Conservation (phyloP, 2,329 filamentous ascomycete species). For the Stachybotrys echinatus region DNA sequence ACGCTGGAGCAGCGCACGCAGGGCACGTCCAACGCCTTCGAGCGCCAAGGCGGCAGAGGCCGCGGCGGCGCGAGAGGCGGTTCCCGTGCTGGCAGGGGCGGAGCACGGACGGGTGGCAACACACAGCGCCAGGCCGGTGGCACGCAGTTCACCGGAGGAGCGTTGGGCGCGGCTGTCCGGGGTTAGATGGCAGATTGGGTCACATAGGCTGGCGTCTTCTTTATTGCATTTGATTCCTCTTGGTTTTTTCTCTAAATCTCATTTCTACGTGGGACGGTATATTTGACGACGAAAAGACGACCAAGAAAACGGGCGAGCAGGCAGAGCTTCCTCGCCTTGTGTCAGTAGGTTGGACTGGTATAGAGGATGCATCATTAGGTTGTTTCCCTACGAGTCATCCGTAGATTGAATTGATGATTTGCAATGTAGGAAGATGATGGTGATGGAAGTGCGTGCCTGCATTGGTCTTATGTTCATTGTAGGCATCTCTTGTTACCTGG, state of each 20-base stretch:
- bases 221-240: slow-evolving; percentile 24
- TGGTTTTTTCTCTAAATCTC: neutral
- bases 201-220: slow-evolving; percentile 16
- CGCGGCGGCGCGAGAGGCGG: slow-evolving; percentile 62
- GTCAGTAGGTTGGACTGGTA: neutral
- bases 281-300: slow-evolving; percentile 10
- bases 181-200: slow-evolving; percentile 30
- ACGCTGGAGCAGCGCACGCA: slow-evolving; percentile 96
- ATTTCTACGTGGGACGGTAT: slow-evolving; percentile 23
- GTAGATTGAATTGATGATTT: neutral
- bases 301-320: neutral
- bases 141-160: slow-evolving; percentile 77
- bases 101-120: slow-evolving; percentile 52
- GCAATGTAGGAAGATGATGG: too few relatives aligned
- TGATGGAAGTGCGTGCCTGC: too few relatives aligned
- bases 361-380: neutral
- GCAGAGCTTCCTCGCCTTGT: neutral
- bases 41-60: slow-evolving; percentile 79
- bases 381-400: neutral
- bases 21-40: slow-evolving; percentile 91
- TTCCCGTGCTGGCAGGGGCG: slow-evolving; percentile 56
- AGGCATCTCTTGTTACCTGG: too few relatives aligned
- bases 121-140: slow-evolving; percentile 63
- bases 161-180: slow-evolving; percentile 63
- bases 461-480: too few relatives aligned